Percentiles rank a stretch among this genome's conserved stretches.
phyloP scores from a whole-genome alignment of 345 rosid species.

The Anastatica hierochuntica region DNA sequence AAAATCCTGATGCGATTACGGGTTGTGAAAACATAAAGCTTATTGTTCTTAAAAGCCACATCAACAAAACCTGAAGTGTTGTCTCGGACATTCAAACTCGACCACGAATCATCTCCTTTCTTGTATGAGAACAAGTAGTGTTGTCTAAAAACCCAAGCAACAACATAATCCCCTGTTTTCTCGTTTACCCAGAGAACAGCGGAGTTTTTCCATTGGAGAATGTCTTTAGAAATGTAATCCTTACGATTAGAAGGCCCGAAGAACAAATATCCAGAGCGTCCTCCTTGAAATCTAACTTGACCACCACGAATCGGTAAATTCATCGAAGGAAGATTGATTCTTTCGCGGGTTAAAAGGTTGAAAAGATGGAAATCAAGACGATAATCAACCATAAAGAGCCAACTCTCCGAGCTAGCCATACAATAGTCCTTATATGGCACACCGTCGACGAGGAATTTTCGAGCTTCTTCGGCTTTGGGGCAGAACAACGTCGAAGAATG shows the following conservation, averaged over 20 bases:
- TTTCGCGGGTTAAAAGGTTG: not conserved
- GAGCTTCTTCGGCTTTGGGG: too few relatives aligned
- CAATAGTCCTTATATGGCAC: too few relatives aligned
- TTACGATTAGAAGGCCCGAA: not conserved
- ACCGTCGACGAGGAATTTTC: too few relatives aligned
- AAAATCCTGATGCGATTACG: not conserved
- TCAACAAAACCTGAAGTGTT: not conserved
- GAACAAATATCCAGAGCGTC: too few relatives aligned
- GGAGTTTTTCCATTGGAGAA: not conserved
- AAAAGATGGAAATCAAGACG: not conserved
- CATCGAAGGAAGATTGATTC: conserved; percentile 10
- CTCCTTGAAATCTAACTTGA: not conserved
- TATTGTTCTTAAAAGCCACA: not conserved
- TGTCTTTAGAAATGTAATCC: not conserved
- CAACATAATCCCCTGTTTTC: not conserved
- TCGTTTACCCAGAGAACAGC: conserved; percentile 11
- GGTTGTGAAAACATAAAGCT: conserved; percentile 3
- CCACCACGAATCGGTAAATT: not conserved
- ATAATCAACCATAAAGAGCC: not conserved
- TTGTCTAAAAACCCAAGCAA: conserved; percentile 4
- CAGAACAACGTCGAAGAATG: not conserved
- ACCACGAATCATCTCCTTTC: not conserved
- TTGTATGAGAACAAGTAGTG: not conserved
- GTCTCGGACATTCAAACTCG: not conserved
- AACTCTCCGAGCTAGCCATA: not conserved